Evolutionary conservation across 1,284 basidiomycete species (phyloP).

Genomic region (Laetiporus sulphureus): DNA sequence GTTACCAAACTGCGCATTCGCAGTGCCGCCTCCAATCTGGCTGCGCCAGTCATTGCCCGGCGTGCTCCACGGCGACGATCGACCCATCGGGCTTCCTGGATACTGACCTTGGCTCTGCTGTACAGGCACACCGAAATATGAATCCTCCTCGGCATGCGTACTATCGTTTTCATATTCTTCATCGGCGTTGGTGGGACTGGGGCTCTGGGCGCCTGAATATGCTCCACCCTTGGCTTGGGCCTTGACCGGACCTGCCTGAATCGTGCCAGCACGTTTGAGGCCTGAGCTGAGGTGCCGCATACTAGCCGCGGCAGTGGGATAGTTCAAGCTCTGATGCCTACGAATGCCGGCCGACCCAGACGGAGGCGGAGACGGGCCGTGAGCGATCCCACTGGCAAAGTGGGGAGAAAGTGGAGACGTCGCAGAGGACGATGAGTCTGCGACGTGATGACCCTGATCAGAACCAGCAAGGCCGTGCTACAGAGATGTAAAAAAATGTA

Average conservation of each 20-base stretch:
- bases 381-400: conserved; percentile 34
- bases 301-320: conserved; percentile 45
- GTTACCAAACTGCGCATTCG: conserved; percentile 11
- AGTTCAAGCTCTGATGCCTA: conserved; percentile 72
- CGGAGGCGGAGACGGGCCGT: conserved; percentile 65
- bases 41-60: conserved; percentile 57
- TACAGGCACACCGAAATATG: conserved; percentile 32
- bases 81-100: conserved; percentile 54
- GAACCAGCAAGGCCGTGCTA: conserved; percentile 22
- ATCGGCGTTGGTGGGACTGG: conserved; percentile 45
- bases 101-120: conserved; percentile 37
- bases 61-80: conserved; percentile 59
- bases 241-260: conserved; percentile 43
- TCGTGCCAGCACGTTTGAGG: conserved; percentile 69
- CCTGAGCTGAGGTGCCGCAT: conserved; percentile 42
- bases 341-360: conserved; percentile 59
- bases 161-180: conserved; percentile 53
- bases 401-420: conserved; percentile 59
- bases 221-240: conserved; percentile 18
- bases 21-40: conserved; percentile 26
- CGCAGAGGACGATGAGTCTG: conserved; percentile 41
- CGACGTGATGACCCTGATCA: conserved; percentile 41
- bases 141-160: conserved; percentile 50
- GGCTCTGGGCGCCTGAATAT: conserved; percentile 28
- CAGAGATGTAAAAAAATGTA: conserved; percentile 2